Percentiles rank a stretch among this genome's conserved stretches.
Conservation (phyloP, 352 stramenopile genomes). For the Globisporangium alternatum region DNA sequence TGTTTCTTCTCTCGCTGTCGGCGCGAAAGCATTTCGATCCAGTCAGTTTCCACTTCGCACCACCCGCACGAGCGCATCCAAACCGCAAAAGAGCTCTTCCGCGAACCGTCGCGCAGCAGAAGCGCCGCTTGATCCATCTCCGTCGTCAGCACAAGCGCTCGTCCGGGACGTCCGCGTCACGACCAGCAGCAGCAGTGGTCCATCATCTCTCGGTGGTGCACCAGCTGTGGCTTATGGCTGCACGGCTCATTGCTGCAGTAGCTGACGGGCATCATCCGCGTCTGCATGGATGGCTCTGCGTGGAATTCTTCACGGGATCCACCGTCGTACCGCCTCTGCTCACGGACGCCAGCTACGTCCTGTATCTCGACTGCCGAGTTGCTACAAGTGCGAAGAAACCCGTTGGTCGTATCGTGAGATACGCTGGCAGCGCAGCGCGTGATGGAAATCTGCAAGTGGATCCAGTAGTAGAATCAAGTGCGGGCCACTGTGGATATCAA, state of each 20-base stretch:
- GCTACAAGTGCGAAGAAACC: neutral
- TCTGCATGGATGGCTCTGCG: neutral
- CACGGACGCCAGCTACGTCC: neutral
- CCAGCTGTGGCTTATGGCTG: neutral
- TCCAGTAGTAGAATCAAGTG: constrained; percentile 6
- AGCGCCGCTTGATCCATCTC: neutral
- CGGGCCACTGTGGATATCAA: too few species aligned
- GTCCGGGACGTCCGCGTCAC: constrained; percentile 1
- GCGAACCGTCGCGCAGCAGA: neutral
- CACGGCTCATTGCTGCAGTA: constrained; percentile 3
- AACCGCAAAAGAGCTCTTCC: neutral
- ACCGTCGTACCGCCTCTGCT: neutral
- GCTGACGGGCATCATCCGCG: neutral
- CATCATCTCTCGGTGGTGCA: neutral
- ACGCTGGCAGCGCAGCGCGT: neutral
- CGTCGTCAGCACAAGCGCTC: neutral
- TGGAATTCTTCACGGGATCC: neutral
- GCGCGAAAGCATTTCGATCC: too few species aligned
- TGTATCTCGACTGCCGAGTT: neutral
- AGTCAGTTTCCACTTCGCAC: neutral
- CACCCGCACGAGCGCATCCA: neutral
- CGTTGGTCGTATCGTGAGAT: neutral
- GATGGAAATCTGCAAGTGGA: constrained; percentile 2
- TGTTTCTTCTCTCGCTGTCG: neutral
- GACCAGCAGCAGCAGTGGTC: neutral